A percentile compares a stretch with the other conserved stretches of the same genome.
These are phyloP conservation scores for Pythium guiyangense DNA, from an alignment of 352 stramenopile genomes.

Conservation along the genomic window DNA sequence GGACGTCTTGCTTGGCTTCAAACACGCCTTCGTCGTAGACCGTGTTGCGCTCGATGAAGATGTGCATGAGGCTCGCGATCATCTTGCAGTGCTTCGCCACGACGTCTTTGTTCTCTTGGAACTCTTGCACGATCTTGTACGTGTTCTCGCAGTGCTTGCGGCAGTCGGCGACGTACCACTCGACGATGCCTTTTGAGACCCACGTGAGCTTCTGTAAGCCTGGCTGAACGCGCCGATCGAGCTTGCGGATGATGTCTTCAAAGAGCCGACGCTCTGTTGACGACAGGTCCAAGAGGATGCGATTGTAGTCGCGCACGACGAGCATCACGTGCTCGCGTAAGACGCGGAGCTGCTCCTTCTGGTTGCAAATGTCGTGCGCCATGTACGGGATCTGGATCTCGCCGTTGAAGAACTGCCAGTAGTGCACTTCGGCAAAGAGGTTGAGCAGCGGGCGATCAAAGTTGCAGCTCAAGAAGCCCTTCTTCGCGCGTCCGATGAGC, in stretches of 20 bases:
- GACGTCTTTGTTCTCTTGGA: slow-evolving; percentile 88
- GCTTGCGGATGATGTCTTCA: slow-evolving; percentile 92
- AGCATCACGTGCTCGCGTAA: slow-evolving; percentile 93
- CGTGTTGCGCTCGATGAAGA: slow-evolving; percentile 92
- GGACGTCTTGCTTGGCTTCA: slow-evolving; percentile 87
- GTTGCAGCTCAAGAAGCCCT: slow-evolving; percentile 91
- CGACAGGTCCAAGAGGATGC: slow-evolving; percentile 89
- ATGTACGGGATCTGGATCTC: slow-evolving; percentile 94
- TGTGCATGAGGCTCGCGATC: slow-evolving; percentile 84
- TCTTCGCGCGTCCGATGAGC: slow-evolving; percentile 71
- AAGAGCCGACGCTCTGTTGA: slow-evolving; percentile 91
- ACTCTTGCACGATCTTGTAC: slow-evolving; percentile 87
- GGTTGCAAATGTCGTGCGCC: slow-evolving; percentile 94
- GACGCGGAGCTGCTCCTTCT: slow-evolving; percentile 89
- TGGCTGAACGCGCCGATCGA: slow-evolving; percentile 91
- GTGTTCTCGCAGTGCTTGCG: slow-evolving; percentile 87
- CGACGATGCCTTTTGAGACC: slow-evolving; percentile 89
- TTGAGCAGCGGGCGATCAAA: slow-evolving; percentile 92
- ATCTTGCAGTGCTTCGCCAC: slow-evolving; percentile 88
- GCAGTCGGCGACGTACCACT: slow-evolving; percentile 91
- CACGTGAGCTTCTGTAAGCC: slow-evolving; percentile 93
- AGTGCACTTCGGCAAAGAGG: slow-evolving; percentile 91
- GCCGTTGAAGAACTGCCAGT: slow-evolving; percentile 90
- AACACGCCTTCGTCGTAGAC: slow-evolving; percentile 94
- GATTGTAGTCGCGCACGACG: slow-evolving; percentile 94